Evolutionary conservation across 108 stramenopile species (phyloP), one percentile per base, ranked within the genome.

Genomic region (Bacterosira constricta): DNA sequence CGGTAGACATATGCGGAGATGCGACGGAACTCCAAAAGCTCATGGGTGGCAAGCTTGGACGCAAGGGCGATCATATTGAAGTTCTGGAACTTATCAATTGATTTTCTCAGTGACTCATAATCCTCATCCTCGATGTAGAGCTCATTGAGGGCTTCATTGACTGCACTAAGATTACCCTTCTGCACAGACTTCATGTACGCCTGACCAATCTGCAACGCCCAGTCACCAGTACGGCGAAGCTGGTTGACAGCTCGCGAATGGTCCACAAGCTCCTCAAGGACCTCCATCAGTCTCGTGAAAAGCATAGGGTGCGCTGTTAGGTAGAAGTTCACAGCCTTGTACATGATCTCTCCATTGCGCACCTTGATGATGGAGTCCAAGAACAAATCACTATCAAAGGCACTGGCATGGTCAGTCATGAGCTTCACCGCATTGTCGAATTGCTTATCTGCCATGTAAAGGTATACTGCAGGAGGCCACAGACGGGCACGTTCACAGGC

Each of bases 71-170:
- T 97, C 88, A 96, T 94, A 72, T 99, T 98, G 86, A 99, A 99
- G 90, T 97, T 98, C 89, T 98, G 97, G 90, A 95, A 98, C 56
- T 93, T 94, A 73, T 99, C 97, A 55, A 99, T 95, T 31, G 95
- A 96, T 67, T 94, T 88, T 65, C 96, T 65, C 44, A 99, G 88
- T 11, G 87, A 84, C 66, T 97, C 96, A 77, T 98, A 98, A 80
- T 99, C 98, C 85, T 99, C 99, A 66, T 98, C 97, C 49, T 97
- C 96, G 65, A 98, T 89, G 71, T 93, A 95, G 25, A 98, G 85
- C 86, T 98, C 98, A 78, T 98, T 98, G 59, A 99, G 75, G 11
- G 98, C 98, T 75, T 99, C 98, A 85, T 99, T 99, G 38, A 99
- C 98, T n/a, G 94, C 88, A 56, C 95, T 92, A 32, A 98, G 80